These are phyloP conservation scores for Agrocybe chaxingu DNA, from an alignment of 768 basidiomycete species.

Conservation along the genomic window DNA sequence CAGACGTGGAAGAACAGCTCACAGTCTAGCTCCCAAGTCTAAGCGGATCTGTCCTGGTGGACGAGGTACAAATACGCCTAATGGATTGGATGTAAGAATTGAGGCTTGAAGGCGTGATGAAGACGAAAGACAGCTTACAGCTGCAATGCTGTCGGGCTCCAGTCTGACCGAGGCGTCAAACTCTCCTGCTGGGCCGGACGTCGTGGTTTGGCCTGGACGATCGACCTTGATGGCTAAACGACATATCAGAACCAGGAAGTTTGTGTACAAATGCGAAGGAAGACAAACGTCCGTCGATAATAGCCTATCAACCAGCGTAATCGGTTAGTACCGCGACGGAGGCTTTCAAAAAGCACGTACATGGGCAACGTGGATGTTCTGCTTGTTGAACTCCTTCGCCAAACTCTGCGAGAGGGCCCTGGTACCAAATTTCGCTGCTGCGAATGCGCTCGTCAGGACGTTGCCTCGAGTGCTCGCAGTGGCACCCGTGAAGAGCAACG, in stretches of 20 bases:
- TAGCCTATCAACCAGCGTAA: constrained; percentile 35
- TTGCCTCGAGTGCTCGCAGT: constrained; percentile 68
- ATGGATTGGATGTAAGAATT: background rate
- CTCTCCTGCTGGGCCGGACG: constrained; percentile 32
- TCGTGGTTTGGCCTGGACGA: constrained; percentile 21
- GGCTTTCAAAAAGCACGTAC: constrained; percentile 34
- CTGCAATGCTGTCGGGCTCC: constrained; percentile 66
- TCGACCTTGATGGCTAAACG: constrained; percentile 34
- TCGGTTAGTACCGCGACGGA: background rate
- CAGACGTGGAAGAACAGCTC: constrained; percentile 23
- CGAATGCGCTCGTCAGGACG: constrained; percentile 53
- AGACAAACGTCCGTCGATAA: constrained; percentile 64
- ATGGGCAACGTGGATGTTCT: constrained; percentile 77
- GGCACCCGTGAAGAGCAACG: constrained; percentile 71
- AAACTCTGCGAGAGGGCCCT: constrained; percentile 68
- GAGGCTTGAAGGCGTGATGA: background rate
- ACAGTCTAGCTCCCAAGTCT: constrained; percentile 83
- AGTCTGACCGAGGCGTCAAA: constrained; percentile 47
- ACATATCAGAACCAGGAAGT: background rate
- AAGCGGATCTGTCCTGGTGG: constrained; percentile 67
- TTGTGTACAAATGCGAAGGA: background rate
- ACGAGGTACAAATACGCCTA: constrained; percentile 67
- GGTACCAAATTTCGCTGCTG: constrained; percentile 61
- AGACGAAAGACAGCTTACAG: constrained; percentile 35
- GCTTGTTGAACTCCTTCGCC: constrained; percentile 70